A percentile compares a stretch with the other conserved stretches of the same genome.
These are phyloP conservation scores for Rhynchospora pubera DNA, from an alignment of 176 grass and related monocot species.

Conservation along the genomic window DNA sequence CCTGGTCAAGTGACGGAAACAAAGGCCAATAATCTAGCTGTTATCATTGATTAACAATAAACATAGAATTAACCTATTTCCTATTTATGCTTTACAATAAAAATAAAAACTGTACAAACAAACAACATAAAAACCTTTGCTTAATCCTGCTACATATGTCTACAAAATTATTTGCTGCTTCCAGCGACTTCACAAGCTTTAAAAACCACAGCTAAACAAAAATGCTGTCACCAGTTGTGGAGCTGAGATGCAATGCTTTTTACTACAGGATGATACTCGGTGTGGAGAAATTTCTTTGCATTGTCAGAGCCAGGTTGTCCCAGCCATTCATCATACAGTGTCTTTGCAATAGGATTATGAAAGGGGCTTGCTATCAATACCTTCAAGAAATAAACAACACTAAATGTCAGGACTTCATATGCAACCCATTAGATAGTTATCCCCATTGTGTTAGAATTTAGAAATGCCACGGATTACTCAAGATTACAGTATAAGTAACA, in stretches of 20 bases:
- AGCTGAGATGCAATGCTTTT: conserved; percentile 78
- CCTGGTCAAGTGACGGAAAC: not conserved
- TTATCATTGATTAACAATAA: not conserved
- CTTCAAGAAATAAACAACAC: conserved; percentile 29
- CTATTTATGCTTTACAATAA: conserved; percentile 31
- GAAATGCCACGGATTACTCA: conserved; percentile 4
- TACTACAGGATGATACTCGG: conserved; percentile 68
- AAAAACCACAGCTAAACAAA: not conserved
- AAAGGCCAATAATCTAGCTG: not conserved
- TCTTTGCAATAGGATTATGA: conserved; percentile 55
- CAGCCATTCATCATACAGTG: conserved; percentile 82
- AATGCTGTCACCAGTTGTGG: conserved; percentile 65
- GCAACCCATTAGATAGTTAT: not conserved
- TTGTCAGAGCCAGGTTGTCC: conserved; percentile 77
- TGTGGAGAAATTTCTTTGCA: conserved; percentile 79
- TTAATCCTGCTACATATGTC: conserved; percentile 22
- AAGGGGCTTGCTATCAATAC: conserved; percentile 52
- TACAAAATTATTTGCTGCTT: conserved; percentile 49
- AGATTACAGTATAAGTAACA: not conserved
- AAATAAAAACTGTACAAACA: not conserved
- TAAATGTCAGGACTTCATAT: not conserved
- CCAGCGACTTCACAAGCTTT: conserved; percentile 16
- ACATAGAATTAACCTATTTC: conserved; percentile 9
- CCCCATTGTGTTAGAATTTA: not conserved
- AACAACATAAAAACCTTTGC: conserved; percentile 28